These are phyloP conservation scores for Cladosporium halotolerans DNA, from an alignment of 2,329 filamentous ascomycete species.

Conservation along the genomic window DNA sequence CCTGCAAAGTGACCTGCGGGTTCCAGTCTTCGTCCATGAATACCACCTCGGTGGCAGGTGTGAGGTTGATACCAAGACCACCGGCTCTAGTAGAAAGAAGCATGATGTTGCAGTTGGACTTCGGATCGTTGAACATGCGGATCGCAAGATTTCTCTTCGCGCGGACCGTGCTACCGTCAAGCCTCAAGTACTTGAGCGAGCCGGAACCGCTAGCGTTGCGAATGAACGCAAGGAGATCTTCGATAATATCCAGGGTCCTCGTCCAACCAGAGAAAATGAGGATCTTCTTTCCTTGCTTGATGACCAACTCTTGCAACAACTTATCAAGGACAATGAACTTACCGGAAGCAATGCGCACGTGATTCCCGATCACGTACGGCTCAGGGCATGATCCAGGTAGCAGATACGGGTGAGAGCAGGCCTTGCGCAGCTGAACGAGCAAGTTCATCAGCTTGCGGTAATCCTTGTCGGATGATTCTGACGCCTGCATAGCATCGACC, in stretches of 20 bases:
- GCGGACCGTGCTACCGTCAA: constrained; percentile 46
- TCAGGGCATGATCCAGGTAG: constrained; percentile 42
- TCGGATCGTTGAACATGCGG: constrained; percentile 45
- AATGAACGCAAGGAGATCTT: constrained; percentile 45
- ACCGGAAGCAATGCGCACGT: constrained; percentile 46
- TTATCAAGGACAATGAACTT: constrained; percentile 53
- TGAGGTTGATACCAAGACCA: constrained; percentile 51
- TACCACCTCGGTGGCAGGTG: constrained; percentile 49
- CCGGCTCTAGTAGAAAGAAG: constrained; percentile 49
- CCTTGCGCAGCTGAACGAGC: constrained; percentile 51
- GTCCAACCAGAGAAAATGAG: constrained; percentile 54
- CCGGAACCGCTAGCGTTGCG: constrained; percentile 32
- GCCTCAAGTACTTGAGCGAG: constrained; percentile 41
- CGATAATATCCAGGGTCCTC: constrained; percentile 45
- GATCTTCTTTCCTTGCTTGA: constrained; percentile 48
- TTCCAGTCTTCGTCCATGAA: constrained; percentile 54
- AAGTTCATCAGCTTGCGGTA: constrained; percentile 47
- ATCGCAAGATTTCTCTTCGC: constrained; percentile 48
- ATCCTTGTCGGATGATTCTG: constrained; percentile 1
- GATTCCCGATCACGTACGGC: constrained; percentile 41
- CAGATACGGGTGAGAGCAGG: constrained; percentile 51
- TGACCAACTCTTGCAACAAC: constrained; percentile 43
- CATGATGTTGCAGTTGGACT: constrained; percentile 47
- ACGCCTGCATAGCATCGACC: constrained; percentile 28
- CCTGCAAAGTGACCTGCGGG: constrained; percentile 48